Conservation (phyloP, 1,284 basidiomycete genomes). For the Cryptococcus neoformans region DNA sequence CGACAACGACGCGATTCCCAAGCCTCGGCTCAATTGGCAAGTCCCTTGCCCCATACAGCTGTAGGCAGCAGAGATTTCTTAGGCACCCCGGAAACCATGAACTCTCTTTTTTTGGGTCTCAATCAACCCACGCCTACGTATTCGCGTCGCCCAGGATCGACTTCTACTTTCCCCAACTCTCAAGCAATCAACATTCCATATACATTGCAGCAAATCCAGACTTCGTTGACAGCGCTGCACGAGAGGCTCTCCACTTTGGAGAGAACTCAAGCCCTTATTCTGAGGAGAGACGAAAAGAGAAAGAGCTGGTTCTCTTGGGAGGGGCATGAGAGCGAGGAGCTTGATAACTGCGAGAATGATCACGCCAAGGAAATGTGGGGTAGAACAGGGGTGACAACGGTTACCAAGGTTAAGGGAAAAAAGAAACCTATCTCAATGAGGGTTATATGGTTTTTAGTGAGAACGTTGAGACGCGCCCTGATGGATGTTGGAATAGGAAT, state of each 20-base stretch:
- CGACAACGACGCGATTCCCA: conserved; percentile 1
- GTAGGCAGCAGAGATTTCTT: neutral
- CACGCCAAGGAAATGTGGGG: conserved; percentile 13
- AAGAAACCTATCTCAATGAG: conserved; percentile 27
- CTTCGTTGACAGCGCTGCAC: conserved; percentile 80
- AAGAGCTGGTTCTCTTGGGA: conserved; percentile 34
- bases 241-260: conserved; percentile 82
- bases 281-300: conserved; percentile 28
- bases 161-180: conserved; percentile 41
- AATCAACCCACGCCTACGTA: conserved; percentile 29
- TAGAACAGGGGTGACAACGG: conserved; percentile 11
- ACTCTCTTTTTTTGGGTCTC: conserved; percentile 19
- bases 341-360: conserved; percentile 36
- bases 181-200: conserved; percentile 31
- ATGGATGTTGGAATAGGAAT: conserved; percentile 34
- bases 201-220: conserved; percentile 57
- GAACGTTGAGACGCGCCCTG: conserved; percentile 29
- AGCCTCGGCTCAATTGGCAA: neutral
- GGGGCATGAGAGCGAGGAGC: conserved; percentile 27
- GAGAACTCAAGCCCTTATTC: conserved; percentile 36
- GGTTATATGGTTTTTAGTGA: conserved; percentile 31
- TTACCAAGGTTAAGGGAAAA: conserved; percentile 15
- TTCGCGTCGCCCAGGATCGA: conserved; percentile 35
- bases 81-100: conserved; percentile 23
- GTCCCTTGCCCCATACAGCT: too few relatives aligned